Conservation (phyloP, 176 grass and related monocot species). For the Thalia dealbata region DNA sequence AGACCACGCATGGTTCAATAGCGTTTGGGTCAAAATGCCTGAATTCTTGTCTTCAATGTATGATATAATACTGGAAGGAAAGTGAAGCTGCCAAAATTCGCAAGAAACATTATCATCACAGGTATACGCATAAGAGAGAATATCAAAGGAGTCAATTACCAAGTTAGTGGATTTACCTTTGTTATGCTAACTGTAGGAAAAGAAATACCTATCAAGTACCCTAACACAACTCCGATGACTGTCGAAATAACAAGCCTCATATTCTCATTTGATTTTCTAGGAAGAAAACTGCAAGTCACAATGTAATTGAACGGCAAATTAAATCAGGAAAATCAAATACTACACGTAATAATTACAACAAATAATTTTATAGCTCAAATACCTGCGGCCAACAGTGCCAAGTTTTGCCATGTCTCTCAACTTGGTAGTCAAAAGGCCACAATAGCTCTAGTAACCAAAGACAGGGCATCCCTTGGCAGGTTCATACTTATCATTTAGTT, state of each 20-base stretch:
- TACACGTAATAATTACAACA: no score
- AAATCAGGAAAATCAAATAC: background rate
- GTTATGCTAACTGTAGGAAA: constrained; percentile 15
- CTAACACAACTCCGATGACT: constrained; percentile 12
- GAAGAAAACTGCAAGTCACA: background rate
- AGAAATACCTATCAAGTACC: constrained; percentile 10
- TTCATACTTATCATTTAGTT: background rate
- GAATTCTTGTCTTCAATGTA: constrained; percentile 82
- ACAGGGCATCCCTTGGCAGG: background rate
- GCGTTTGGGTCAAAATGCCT: constrained; percentile 80
- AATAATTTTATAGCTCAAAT: background rate
- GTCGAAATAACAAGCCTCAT: constrained; percentile 14
- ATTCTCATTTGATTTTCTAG: constrained; percentile 7
- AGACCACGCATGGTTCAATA: constrained; percentile 71
- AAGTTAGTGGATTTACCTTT: constrained; percentile 2
- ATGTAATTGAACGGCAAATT: background rate
- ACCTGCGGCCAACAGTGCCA: constrained; percentile 31
- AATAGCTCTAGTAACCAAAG: background rate
- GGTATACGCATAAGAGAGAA: background rate
- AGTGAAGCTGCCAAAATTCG: constrained; percentile 44
- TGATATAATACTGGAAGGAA: constrained; percentile 77
- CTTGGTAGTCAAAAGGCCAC: background rate
- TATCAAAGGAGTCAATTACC: background rate
- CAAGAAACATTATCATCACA: background rate
- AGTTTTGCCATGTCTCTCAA: constrained; percentile 28